Base-by-base conservation (phyloP, 208 protist species). In the Trypanosoma avium region DNA sequence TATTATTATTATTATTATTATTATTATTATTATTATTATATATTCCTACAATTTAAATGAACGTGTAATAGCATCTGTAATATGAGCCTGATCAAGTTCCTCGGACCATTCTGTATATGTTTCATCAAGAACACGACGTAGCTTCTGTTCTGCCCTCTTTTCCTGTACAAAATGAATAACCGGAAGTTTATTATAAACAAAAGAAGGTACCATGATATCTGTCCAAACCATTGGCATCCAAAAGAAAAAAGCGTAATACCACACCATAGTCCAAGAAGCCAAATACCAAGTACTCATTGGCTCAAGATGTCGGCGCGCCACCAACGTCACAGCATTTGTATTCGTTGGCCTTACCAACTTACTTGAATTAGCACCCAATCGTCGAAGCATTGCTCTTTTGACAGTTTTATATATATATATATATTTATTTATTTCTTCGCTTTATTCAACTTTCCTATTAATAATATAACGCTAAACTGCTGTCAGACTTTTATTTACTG, bases 241-340 rank as follows among this genome's bases (percentile, higher is more conserved):
- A 62, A 92, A 91, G 79, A 89, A 95, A 64, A 95, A 92, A 59
- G 83, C 82, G 64, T 92, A 95, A 70, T 81, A 90, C 88, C 88
- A 95, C 48, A 82, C 75, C 55, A 79, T 85, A 15, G 81, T 81
- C 86, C 88, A 95, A 8, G 85, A 92, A 30, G 86, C 81, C 12
- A 95, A 75, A 61, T 92, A 95, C 83, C 83, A 95, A 32, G 87
- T 83, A 58, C 76, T 86, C 88, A 95, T 95, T 27, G 86, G 82
- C 84, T 95, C 85, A 32, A 95, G 54, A 46, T 91, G 78, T 57
- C 88, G 88, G 47, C 82, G 87, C 15, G 82, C 55, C 15, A 57
- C 50, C 47, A 77, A 71, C 15, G 60, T 55, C n/a, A 90, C 69
- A 8, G 82, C 67, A 26, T 63, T 57, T 52, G 57, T 65, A 64